Evolutionary conservation across 1,284 basidiomycete species (phyloP).

Genomic region (Ceratobasidium sp.): DNA sequence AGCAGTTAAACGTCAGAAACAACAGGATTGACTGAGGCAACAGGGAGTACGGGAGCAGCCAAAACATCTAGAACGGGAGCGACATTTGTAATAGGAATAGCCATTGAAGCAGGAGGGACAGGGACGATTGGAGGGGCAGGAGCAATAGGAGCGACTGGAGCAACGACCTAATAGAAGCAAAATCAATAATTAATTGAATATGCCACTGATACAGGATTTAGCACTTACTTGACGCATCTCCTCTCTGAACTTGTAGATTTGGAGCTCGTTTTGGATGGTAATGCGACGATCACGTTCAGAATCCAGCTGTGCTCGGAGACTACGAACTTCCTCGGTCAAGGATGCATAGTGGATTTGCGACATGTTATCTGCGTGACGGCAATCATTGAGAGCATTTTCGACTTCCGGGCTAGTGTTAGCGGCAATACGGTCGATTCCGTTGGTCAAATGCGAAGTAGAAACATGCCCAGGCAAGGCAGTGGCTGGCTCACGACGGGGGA

Average conservation of each 20-base stretch:
- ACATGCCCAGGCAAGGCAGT: too few relatives aligned
- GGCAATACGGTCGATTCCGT: not conserved
- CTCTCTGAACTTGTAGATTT: not conserved
- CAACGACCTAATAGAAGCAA: not conserved
- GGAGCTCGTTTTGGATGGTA: too few relatives aligned
- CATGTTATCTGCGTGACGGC: not conserved
- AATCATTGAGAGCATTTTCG: not conserved
- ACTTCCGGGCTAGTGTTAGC: not conserved
- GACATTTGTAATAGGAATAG: too few relatives aligned
- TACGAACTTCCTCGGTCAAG: not conserved
- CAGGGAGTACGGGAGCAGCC: not conserved
- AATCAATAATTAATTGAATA: not conserved
- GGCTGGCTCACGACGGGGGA: not conserved
- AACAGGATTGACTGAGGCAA: not conserved
- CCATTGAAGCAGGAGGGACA: too few relatives aligned
- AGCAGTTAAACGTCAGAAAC: not conserved
- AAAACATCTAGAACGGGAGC: too few relatives aligned
- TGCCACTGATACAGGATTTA: not conserved
- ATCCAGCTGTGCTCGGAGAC: not conserved
- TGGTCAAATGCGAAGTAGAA: too few relatives aligned
- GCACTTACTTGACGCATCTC: not conserved
- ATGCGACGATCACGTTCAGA: too few relatives aligned
- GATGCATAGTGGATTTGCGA: not conserved
- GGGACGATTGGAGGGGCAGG: too few relatives aligned
- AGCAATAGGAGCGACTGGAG: not conserved